Conservation (phyloP, 129 eudicot genomes). For the Centella asiatica region DNA sequence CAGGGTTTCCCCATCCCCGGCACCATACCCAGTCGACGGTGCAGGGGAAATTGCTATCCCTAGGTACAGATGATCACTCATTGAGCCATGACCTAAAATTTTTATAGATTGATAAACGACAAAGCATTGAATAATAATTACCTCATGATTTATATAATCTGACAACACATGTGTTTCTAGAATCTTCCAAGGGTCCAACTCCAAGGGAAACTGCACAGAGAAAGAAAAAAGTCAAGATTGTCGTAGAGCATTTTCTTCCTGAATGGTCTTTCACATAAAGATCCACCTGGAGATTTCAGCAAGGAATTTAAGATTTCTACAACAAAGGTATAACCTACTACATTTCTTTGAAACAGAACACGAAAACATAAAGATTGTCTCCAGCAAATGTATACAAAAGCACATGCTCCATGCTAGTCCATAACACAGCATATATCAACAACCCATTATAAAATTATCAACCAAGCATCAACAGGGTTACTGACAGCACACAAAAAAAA, state of each 20-base stretch:
- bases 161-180: conserved; percentile 70
- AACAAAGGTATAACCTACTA: background rate
- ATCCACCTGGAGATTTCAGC: background rate
- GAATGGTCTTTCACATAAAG: background rate
- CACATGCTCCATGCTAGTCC: too few relatives aligned
- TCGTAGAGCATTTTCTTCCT: background rate
- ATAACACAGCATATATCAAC: too few relatives aligned
- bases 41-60: too few relatives aligned
- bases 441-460: too few relatives aligned
- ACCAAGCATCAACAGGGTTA: too few relatives aligned
- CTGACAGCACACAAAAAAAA: too few relatives aligned
- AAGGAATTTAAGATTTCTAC: background rate
- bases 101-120: conserved; percentile 6
- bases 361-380: too few relatives aligned
- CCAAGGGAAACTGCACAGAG: conserved; percentile 67
- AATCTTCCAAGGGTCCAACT: conserved; percentile 81
- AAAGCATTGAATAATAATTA: conserved; percentile 13
- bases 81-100: background rate
- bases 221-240: conserved; percentile 9
- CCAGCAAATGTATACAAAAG: too few relatives aligned
- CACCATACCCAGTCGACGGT: too few relatives aligned
- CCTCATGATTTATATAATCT: conserved; percentile 82
- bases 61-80: background rate
- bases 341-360: background rate
- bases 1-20: too few relatives aligned